phyloP scores from a whole-genome alignment of 352 stramenopile genomes.

The Aphanomyces cochlioides region DNA sequence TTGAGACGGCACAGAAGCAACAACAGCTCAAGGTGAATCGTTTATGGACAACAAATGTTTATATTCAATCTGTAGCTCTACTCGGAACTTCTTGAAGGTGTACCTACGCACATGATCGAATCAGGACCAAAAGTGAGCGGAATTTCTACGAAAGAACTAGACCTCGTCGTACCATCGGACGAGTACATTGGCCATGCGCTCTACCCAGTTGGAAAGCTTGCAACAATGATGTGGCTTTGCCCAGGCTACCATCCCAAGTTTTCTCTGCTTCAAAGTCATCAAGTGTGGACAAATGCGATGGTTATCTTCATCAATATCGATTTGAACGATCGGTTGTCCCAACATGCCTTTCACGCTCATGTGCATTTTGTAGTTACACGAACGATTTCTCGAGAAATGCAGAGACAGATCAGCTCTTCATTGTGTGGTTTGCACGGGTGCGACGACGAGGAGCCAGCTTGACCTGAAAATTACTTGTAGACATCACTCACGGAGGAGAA shows the following conservation, averaged over 20 bases:
- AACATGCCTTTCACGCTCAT: neutral
- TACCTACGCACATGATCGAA: neutral
- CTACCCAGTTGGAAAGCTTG: neutral
- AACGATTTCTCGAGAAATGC: conserved; percentile 2
- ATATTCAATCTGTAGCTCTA: neutral
- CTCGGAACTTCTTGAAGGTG: neutral
- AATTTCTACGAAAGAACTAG: conserved; percentile 15
- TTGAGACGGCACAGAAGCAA: conserved; percentile 1
- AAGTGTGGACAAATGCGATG: conserved; percentile 17
- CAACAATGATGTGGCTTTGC: conserved; percentile 14
- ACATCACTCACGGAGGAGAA: conserved; percentile 7
- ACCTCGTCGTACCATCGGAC: neutral
- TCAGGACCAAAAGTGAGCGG: neutral
- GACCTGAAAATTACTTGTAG: neutral
- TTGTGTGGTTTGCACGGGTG: conserved; percentile 24
- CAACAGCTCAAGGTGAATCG: neutral
- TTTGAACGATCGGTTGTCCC: conserved; percentile 8
- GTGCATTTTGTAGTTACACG: conserved; percentile 8
- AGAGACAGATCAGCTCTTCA: neutral
- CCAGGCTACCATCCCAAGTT: conserved; percentile 15
- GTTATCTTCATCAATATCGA: conserved; percentile 27
- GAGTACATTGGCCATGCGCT: conserved; percentile 1
- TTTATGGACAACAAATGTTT: neutral
- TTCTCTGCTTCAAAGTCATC: conserved; percentile 14
- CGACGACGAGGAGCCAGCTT: neutral